Evolutionary conservation across 768 basidiomycete genomes (phyloP).

Genomic region (Termitomyces titanicus): DNA sequence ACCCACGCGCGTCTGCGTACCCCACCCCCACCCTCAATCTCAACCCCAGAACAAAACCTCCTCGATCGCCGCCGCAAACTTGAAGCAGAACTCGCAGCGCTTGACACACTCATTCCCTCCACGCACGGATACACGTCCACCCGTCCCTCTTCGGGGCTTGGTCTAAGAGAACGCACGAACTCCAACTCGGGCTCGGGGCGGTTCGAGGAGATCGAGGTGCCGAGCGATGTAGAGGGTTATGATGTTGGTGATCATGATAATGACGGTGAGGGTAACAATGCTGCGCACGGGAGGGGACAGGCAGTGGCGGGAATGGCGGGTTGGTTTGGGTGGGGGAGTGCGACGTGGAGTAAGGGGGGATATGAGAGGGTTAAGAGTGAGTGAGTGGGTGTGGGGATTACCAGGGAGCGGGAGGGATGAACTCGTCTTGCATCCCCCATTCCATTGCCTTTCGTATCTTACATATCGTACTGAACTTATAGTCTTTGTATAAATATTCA

Average conservation of each 20-base stretch:
- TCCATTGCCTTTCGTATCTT: too few species aligned
- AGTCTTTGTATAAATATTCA: too few species aligned
- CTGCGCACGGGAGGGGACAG: slow-evolving; percentile 11
- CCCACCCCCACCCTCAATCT: background rate
- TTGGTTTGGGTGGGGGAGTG: slow-evolving; percentile 54
- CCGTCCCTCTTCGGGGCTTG: slow-evolving; percentile 28
- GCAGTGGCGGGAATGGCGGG: slow-evolving; percentile 31
- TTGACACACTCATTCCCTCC: slow-evolving; percentile 20
- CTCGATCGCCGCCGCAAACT: slow-evolving; percentile 47
- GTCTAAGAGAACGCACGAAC: slow-evolving; percentile 41
- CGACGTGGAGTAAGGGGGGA: slow-evolving; percentile 26
- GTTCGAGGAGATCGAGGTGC: slow-evolving; percentile 72
- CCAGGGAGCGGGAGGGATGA: too few species aligned
- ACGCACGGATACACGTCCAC: slow-evolving; percentile 15
- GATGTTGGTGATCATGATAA: slow-evolving; percentile 32
- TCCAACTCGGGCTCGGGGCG: slow-evolving; percentile 34
- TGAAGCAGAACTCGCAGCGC: slow-evolving; percentile 55
- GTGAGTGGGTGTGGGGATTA: slow-evolving; percentile 13
- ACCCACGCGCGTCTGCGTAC: background rate
- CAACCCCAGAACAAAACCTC: slow-evolving; percentile 22
- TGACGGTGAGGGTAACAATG: slow-evolving; percentile 6
- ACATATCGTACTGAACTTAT: too few species aligned
- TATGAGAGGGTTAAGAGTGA: slow-evolving; percentile 56
- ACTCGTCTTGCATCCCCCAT: too few species aligned
- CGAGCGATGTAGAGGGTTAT: slow-evolving; percentile 67